Evolutionary conservation across 805 yeast genomes (phyloP), one percentile per base, ranked within the genome.

Genomic region (Zygoascus biomembranicola): DNA sequence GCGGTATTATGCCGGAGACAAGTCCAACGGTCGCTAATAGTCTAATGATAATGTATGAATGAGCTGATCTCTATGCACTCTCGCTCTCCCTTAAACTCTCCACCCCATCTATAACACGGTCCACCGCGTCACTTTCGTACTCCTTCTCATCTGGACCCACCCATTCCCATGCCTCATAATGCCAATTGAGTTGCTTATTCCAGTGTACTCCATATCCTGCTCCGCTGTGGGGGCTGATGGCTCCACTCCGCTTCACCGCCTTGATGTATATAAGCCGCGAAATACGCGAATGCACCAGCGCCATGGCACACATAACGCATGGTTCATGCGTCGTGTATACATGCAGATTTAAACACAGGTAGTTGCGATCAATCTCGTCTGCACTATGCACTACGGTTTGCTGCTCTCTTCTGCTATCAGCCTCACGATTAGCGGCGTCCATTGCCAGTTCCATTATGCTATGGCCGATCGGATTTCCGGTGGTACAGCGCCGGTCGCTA

Each of bases 291-390:
- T 94, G 99, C 10, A 90, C 83, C 43, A 94, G 73, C 0, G 98
- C 98, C 99, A 94, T 94, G 6, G 87, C 72, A 64, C 99, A 94
- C 97, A 92, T 94, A 0, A 88, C 79, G 63, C 99, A 94, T 0
- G 99, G 99, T 67, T 94, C 99, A 65, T 90, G 96, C 0, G 96
- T 85, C 1, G 95, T 86, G 64, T 86, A 89, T 0, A 94, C 89
- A 56, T 87, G 82, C 59, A 81, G 76, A 52, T 83, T 79, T 37
- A 84, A 77, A 64, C 98, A 90, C 2, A 94, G 74, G 63, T 94
- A 94, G 32, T 62, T 64, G 16, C 45, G 52, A 14, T 49, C 47
- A 13, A n/a, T 39, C n/a, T 19, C 20, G 23, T 50, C 41, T 6
- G 52, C 57, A 32, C 52, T 56, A 13, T 43, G 48, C 11, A 48